Base-by-base conservation (phyloP, 1,139 yeast genomes). In the Candida pseudocylindracea region DNA sequence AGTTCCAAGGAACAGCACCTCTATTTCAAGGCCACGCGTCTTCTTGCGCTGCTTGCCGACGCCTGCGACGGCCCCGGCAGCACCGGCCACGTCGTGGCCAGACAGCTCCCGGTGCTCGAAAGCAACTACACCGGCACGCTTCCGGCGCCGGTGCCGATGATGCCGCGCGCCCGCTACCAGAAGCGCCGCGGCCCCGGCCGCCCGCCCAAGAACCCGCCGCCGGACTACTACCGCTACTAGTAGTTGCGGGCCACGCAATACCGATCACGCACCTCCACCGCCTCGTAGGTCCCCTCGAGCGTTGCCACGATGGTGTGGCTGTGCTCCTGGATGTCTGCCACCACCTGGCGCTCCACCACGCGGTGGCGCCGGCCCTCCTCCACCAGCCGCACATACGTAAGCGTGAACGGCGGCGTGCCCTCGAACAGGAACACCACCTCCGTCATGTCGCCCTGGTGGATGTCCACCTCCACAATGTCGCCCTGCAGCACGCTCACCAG, bases 281-380 rank as follows among this genome's bases (percentile, higher is more conserved):
- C 95, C 49, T 85, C 94, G 46, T 91, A 88, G 4, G 83, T 76
- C 31, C 99, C 99, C 48, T 85, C 94, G 41, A 80, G 57, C 41
- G 81, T 78, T 1, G 93, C 88, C 45, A 63, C 57, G 5, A 79
- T 73, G 33, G 70, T 62, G 46, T 80, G 71, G 42, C 73, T 80
- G 44, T 69, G 53, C 2, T 67, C 73, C 53, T 67, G 57, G 28
- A 85, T 79, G 40, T 74, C 73, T 8, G 68, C 59, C 27, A 85
- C 70, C 3, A 78, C 71, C 39, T 76, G 75, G 1, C 80, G 73
- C 45, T 85, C 96, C 25, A 79, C 72, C 12, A 76, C 67, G 36
- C 63, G 64, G 12, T 63, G 55, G 33, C 47, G 43, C 38, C 50
- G 49, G 30, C 44, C 39, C 3, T 57, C 57, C n/a, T 38, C 39